These are phyloP conservation scores for Lactifluus echinatus DNA, from an alignment of 768 basidiomycete species.

Conservation along the genomic window DNA sequence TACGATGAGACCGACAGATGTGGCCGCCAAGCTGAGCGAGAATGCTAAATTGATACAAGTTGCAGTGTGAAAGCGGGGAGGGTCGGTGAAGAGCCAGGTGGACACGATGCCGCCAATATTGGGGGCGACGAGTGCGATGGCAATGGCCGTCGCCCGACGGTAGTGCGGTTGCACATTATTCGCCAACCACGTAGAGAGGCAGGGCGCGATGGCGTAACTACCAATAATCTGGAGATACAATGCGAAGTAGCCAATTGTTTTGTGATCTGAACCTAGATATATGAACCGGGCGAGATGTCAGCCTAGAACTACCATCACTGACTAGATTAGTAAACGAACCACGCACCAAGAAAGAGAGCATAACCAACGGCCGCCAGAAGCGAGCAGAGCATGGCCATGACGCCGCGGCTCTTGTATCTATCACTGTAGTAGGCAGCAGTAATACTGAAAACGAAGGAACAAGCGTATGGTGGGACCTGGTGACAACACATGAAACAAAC, in stretches of 20 bases:
- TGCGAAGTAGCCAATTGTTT: conserved; percentile 22
- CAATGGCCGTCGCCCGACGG: conserved; percentile 26
- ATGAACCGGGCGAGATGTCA: background rate
- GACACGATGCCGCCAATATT: conserved; percentile 19
- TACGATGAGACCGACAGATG: background rate
- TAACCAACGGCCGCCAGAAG: conserved; percentile 17
- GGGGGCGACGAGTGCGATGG: conserved; percentile 21
- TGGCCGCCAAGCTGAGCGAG: conserved; percentile 2
- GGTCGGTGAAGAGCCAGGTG: conserved; percentile 11
- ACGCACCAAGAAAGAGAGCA: conserved; percentile 18
- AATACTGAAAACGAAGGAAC: conserved; percentile 23
- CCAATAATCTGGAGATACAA: conserved; percentile 28
- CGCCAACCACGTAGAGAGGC: conserved; percentile 24
- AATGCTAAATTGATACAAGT: conserved; percentile 15
- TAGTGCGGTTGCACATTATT: conserved; percentile 29
- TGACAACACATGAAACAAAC: background rate
- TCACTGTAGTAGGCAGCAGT: conserved; percentile 17
- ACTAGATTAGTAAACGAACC: background rate
- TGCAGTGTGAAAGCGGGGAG: conserved; percentile 17
- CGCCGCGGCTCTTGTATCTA: conserved; percentile 16
- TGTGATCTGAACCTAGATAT: conserved; percentile 17
- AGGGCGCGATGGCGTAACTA: conserved; percentile 23
- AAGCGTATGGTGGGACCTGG: conserved; percentile 28
- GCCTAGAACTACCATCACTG: background rate
- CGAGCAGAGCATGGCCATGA: conserved; percentile 10